Conservation (phyloP, 2,329 filamentous ascomycete genomes). For the Diaporthe sp. region DNA sequence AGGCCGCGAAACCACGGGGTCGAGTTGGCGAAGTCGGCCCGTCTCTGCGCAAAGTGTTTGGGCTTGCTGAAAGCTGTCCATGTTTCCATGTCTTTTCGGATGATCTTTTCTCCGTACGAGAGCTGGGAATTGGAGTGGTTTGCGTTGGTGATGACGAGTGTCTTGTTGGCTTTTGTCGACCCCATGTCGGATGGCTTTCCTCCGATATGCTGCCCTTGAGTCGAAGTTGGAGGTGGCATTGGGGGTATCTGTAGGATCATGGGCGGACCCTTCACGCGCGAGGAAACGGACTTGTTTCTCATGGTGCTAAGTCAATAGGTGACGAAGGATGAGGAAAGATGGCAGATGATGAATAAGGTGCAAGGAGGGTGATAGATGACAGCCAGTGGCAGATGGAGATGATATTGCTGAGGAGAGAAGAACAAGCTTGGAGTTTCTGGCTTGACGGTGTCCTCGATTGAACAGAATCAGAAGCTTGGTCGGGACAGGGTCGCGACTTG, state of each 20-base stretch:
- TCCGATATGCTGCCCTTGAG: background rate
- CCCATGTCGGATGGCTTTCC: background rate
- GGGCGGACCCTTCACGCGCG: background rate
- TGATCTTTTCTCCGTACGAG: background rate
- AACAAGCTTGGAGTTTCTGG: background rate
- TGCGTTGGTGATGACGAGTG: background rate
- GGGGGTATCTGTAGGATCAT: no score
- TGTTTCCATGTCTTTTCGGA: background rate
- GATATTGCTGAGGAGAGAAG: background rate
- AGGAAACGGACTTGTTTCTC: background rate
- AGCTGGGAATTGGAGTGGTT: background rate
- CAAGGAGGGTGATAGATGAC: background rate
- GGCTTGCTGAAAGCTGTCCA: background rate
- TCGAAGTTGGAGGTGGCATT: no score
- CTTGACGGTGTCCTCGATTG: background rate
- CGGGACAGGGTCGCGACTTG: background rate
- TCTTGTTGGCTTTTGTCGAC: background rate
- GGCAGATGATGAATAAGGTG: no score
- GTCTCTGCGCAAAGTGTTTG: background rate
- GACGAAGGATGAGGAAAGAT: background rate
- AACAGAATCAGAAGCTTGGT: background rate
- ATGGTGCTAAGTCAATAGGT: background rate
- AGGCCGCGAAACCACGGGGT: conserved; percentile 1
- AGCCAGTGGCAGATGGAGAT: background rate
- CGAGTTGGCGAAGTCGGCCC: background rate